A percentile compares a stretch with the other conserved stretches of the same genome.
phyloP scores from a whole-genome alignment of 2,329 filamentous ascomycete genomes.

The Pyrenophora seminiperda region DNA sequence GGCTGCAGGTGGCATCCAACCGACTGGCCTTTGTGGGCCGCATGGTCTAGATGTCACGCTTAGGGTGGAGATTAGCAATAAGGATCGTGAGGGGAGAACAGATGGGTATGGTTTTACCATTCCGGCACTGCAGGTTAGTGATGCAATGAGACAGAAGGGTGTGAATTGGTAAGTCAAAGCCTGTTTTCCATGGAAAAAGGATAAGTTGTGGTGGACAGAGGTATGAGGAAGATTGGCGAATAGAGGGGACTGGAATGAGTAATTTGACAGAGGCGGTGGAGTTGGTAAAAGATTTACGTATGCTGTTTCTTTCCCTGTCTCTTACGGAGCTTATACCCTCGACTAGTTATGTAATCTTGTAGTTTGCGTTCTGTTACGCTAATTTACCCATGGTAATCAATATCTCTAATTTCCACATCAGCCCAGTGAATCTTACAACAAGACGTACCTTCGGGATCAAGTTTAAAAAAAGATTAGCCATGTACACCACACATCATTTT shows the following conservation, averaged over 20 bases:
- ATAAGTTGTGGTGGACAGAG: not conserved
- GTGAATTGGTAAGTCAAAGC: constrained; percentile 19
- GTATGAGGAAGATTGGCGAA: not conserved
- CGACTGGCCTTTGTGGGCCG: constrained; percentile 51
- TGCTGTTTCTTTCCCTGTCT: not conserved
- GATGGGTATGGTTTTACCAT: constrained; percentile 58
- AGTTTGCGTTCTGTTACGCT: not conserved
- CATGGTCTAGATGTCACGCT: constrained; percentile 55
- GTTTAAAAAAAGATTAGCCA: too few relatives aligned
- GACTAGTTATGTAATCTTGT: not conserved
- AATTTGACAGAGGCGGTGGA: not conserved
- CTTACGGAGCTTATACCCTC: constrained; percentile 4
- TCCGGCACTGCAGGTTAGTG: constrained; percentile 48
- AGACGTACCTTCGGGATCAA: too few relatives aligned
- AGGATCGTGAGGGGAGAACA: constrained; percentile 52
- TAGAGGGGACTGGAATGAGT: not conserved
- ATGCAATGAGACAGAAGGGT: constrained; percentile 21
- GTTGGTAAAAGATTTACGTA: not conserved
- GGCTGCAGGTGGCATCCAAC: constrained; percentile 61
- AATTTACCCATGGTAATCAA: not conserved
- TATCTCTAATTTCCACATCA: too few relatives aligned
- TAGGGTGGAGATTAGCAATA: constrained; percentile 55
- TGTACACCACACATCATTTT: too few relatives aligned
- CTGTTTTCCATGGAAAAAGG: too few relatives aligned
- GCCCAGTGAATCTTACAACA: too few relatives aligned